Conservation (phyloP, 768 basidiomycete genomes). For the Mycena leptocephala region DNA sequence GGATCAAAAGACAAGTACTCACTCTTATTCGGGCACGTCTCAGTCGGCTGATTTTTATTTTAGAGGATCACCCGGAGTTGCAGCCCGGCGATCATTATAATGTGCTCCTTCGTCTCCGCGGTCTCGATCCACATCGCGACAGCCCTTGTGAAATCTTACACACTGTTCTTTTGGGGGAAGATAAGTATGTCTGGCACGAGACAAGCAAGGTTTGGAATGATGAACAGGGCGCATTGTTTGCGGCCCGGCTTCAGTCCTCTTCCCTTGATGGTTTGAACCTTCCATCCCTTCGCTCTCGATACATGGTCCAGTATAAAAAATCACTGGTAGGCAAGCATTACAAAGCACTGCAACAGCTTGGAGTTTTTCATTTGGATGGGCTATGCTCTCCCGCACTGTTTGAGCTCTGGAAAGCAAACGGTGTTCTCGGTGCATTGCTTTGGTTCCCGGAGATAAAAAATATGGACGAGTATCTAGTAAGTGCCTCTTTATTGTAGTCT, state of each 20-base stretch:
- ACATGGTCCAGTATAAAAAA: constrained; percentile 53
- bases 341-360: constrained; percentile 49
- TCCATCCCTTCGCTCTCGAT: constrained; percentile 41
- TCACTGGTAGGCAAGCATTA: constrained; percentile 56
- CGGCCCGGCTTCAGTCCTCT: constrained; percentile 44
- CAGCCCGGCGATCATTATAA: constrained; percentile 9
- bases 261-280: constrained; percentile 45
- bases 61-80: background rate
- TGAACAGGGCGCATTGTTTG: constrained; percentile 42
- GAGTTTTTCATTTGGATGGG: constrained; percentile 45
- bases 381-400: constrained; percentile 36
- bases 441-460: constrained; percentile 50
- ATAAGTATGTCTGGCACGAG: too few species aligned
- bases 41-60: too few species aligned
- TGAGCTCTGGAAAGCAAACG: constrained; percentile 37
- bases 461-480: constrained; percentile 44
- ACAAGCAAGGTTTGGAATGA: constrained; percentile 45
- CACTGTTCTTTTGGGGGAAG: constrained; percentile 43
- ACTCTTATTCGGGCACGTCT: too few species aligned
- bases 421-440: constrained; percentile 43
- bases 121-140: constrained; percentile 9
- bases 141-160: constrained; percentile 28
- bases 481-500: background rate
- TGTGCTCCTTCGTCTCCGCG: background rate
- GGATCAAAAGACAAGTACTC: background rate